These are phyloP conservation scores for Soucietia sequanensis DNA, from an alignment of 805 yeast genomes.

Conservation along the genomic window DNA sequence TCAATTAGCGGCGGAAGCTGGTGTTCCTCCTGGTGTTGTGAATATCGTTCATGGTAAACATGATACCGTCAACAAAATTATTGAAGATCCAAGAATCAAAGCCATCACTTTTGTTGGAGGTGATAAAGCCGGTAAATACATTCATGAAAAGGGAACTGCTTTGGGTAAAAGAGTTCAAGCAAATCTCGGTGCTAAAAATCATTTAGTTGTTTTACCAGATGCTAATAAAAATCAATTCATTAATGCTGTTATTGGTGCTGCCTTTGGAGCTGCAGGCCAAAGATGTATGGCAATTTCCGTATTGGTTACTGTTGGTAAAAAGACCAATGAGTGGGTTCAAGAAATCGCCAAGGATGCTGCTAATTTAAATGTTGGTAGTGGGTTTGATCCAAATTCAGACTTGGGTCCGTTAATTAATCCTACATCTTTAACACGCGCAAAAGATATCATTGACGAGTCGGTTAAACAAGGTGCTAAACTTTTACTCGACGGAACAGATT, in stretches of 20 bases:
- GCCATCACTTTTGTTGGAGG: slow-evolving; percentile 81
- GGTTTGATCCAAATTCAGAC: slow-evolving; percentile 61
- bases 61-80: slow-evolving; percentile 65
- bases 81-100: slow-evolving; percentile 71
- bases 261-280: slow-evolving; percentile 85
- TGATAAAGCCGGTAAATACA: slow-evolving; percentile 75
- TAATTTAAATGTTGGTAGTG: slow-evolving; percentile 58
- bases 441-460: slow-evolving; percentile 53
- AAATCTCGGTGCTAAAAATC: slow-evolving; percentile 78
- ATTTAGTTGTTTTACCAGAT: slow-evolving; percentile 69
- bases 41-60: slow-evolving; percentile 74
- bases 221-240: slow-evolving; percentile 64
- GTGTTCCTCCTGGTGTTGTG: slow-evolving; percentile 71
- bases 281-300: slow-evolving; percentile 80
- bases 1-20: slow-evolving; percentile 69
- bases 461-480: slow-evolving; percentile 62
- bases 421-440: slow-evolving; percentile 51
- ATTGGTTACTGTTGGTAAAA: slow-evolving; percentile 65
- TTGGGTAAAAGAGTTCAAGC: slow-evolving; percentile 77
- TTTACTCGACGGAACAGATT: slow-evolving; percentile 62
- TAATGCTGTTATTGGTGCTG: slow-evolving; percentile 69
- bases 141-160: slow-evolving; percentile 61
- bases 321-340: slow-evolving; percentile 56
- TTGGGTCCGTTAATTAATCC: slow-evolving; percentile 75
- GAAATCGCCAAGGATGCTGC: slow-evolving; percentile 61